These are phyloP conservation scores for Podila minutissima DNA, from an alignment of 192 early-diverging fungal species.

Conservation along the genomic window DNA sequence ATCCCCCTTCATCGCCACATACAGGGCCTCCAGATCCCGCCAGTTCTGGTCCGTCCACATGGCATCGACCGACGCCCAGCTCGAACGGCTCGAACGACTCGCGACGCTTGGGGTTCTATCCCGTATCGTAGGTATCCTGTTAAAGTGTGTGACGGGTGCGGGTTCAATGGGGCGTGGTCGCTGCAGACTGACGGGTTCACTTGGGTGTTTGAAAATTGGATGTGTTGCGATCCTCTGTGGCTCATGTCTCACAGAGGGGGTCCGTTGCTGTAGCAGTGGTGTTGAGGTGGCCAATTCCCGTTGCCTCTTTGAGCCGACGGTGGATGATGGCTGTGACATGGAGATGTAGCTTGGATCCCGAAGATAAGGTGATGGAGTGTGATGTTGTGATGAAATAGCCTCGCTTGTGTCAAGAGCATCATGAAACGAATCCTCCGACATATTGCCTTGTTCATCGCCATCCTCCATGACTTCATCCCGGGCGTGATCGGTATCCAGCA, in stretches of 20 bases:
- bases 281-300: slow-evolving; percentile 5
- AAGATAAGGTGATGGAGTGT: background rate
- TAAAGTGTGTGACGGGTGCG: no score
- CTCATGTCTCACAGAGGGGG: background rate
- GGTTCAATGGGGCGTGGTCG: slow-evolving; percentile 4
- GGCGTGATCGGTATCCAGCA: background rate
- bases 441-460: background rate
- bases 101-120: background rate
- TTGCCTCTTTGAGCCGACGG: background rate
- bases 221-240: background rate
- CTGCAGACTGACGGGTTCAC: background rate
- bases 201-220: no score
- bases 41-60: slow-evolving; percentile 30
- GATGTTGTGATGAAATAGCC: background rate
- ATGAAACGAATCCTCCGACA: slow-evolving; percentile 18
- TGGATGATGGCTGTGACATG: background rate
- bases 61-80: background rate
- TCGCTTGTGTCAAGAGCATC: slow-evolving; percentile 13
- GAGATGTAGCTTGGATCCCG: background rate
- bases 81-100: background rate
- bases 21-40: slow-evolving; percentile 19
- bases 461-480: no score
- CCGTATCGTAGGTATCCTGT: background rate
- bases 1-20: slow-evolving; percentile 15
- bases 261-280: slow-evolving; percentile 1